phyloP scores from a whole-genome alignment of 768 basidiomycete species.

The Kwoniella mangroviensis region DNA sequence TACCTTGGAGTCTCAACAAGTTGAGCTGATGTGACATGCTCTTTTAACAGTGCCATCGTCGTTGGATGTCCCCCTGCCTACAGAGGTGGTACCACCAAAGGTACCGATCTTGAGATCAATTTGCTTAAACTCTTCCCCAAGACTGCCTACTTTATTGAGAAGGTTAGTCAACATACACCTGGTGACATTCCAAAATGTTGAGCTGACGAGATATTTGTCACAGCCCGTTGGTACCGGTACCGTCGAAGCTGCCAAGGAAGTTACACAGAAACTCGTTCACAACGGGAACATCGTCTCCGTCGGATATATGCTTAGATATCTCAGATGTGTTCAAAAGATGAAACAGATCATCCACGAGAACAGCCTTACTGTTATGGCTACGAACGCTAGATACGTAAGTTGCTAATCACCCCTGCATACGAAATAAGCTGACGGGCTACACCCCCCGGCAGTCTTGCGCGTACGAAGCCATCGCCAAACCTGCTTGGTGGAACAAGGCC shows the following conservation, averaged over 20 bases:
- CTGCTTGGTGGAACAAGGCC: conserved; percentile 59
- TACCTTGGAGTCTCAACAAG: no score
- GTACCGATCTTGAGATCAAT: conserved; percentile 84
- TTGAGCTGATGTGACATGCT: background rate
- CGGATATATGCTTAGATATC: conserved; percentile 91
- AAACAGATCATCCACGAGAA: conserved; percentile 94
- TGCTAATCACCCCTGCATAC: background rate
- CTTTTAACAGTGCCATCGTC: conserved; percentile 69
- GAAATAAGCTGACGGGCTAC: conserved; percentile 2
- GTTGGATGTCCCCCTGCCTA: conserved; percentile 93
- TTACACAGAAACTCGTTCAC: conserved; percentile 73
- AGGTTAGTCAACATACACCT: conserved; percentile 56
- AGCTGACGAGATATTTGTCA: conserved; percentile 69
- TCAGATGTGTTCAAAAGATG: conserved; percentile 94
- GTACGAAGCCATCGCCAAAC: conserved; percentile 58
- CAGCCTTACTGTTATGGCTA: conserved; percentile 91
- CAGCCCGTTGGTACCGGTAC: conserved; percentile 85
- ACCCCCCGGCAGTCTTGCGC: conserved; percentile 58
- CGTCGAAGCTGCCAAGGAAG: conserved; percentile 68
- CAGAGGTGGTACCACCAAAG: conserved; percentile 75
- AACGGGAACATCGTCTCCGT: conserved; percentile 81
- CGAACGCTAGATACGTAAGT: conserved; percentile 86
- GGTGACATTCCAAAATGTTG: background rate
- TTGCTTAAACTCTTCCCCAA: conserved; percentile 86
- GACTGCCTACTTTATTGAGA: conserved; percentile 87